Conservation (phyloP, 768 basidiomycete species). For the Pisolithus tinctorius region DNA sequence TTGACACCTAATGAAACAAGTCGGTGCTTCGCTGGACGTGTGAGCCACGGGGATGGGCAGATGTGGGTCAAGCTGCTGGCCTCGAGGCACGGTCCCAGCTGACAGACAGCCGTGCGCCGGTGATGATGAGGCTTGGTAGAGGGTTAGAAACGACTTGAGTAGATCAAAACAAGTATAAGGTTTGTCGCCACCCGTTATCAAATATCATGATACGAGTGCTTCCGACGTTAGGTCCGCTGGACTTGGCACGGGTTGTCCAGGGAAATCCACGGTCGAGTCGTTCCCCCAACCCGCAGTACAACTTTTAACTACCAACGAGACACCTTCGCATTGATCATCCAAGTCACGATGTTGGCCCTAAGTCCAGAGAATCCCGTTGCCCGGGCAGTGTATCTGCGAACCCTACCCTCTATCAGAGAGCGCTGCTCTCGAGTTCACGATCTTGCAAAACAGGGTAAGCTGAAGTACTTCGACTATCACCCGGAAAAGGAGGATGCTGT, state of each 20-base stretch:
- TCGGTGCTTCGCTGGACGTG: not conserved
- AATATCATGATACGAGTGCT: too few relatives aligned
- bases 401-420: conserved; percentile 85
- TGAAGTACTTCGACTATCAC: conserved; percentile 84
- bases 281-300: too few relatives aligned
- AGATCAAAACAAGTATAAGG: too few relatives aligned
- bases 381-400: conserved; percentile 64
- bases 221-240: too few relatives aligned
- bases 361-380: conserved; percentile 8
- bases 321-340: not conserved
- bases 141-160: not conserved
- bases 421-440: conserved; percentile 73
- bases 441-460: conserved; percentile 65
- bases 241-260: too few relatives aligned
- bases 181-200: too few relatives aligned
- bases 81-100: not conserved
- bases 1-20: not conserved
- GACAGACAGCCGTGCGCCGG: not conserved
- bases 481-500: conserved; percentile 67
- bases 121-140: not conserved
- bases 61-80: too few relatives aligned
- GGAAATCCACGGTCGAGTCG: too few relatives aligned
- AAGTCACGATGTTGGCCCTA: conserved; percentile 2
- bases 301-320: not conserved
- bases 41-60: not conserved